Base-by-base conservation (phyloP, 257 asterid genomes). In the Sherardia arvensis region DNA sequence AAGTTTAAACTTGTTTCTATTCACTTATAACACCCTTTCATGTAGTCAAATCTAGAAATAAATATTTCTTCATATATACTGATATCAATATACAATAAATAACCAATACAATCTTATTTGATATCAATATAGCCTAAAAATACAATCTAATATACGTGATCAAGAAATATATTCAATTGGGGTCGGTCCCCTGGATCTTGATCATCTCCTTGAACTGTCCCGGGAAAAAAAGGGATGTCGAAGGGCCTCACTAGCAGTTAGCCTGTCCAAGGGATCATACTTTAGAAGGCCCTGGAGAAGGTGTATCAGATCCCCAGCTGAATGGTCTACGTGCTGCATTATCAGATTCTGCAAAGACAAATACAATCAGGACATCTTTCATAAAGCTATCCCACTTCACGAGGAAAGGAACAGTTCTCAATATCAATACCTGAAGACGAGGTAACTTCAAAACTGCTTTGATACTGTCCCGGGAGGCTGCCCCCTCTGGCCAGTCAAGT, bases 241-340 rank as follows among this genome's bases (percentile, higher is more conserved):
- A 3, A 88, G 76, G 23, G 98, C 98, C 28, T 86, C 90, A 26
- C 75, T 74, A 6, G 96, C 96, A 0, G 94, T 80, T 62, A 91
- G 49, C 72, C 98, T 79, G 18, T 88, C 96, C 0, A 72, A 68
- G 10, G 96, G 95, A 20, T 91, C 95, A 5, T 84, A 84, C 68
- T 82, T 83, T 34, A 91, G 75, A 65, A 91, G 95, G 7, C 96
- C 96, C 69, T 91, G 96, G 43, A 91, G 67, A 32, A 91, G 77
- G 64, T 84, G 71, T 32, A 91, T 86, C 14, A 91, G 81, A 69
- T 91, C 98, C 2, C 98, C 98, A 0, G 94, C 98, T 0, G 96
- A 91, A 72, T 91, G 95, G 67, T 91, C 98, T n/a, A 91, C 98
- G 18, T 84, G 92, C 62, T 88, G 90, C 98, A 91, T 91, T 7